Percentiles rank a stretch among this genome's conserved stretches.
These are phyloP conservation scores for Aspergillus sojae DNA, from an alignment of 2,329 filamentous ascomycete species.

Conservation along the genomic window DNA sequence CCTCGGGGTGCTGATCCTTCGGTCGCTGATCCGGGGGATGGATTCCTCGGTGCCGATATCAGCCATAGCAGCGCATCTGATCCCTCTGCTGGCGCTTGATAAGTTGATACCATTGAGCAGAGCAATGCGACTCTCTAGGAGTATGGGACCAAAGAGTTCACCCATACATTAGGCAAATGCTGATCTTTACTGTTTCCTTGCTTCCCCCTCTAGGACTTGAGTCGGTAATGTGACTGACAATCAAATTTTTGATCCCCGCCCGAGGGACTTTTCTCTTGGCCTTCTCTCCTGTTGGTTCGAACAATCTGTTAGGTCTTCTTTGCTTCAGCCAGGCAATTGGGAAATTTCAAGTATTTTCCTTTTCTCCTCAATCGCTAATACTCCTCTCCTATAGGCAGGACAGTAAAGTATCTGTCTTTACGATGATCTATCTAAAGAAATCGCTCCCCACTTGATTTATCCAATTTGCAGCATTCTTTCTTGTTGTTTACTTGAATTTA, in stretches of 20 bases:
- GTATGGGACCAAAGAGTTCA: background rate
- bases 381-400: background rate
- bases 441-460: background rate
- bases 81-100: background rate
- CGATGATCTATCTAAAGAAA: background rate
- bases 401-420: background rate
- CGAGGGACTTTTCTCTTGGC: background rate
- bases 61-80: background rate
- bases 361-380: background rate
- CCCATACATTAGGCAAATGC: background rate
- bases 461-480: background rate
- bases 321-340: background rate
- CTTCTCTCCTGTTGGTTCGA: background rate
- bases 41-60: background rate
- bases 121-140: background rate
- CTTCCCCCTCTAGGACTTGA: background rate
- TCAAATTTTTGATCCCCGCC: background rate
- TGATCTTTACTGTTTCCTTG: background rate
- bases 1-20: slow-evolving; percentile 14
- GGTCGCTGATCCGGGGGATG: slow-evolving; percentile 14
- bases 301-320: background rate
- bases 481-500: background rate
- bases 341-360: background rate
- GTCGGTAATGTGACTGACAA: background rate
- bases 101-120: background rate